Percentiles rank a stretch among this genome's conserved stretches.
Evolutionary conservation across 352 stramenopile species (phyloP).

Genomic region (Pythium utonaiense): DNA sequence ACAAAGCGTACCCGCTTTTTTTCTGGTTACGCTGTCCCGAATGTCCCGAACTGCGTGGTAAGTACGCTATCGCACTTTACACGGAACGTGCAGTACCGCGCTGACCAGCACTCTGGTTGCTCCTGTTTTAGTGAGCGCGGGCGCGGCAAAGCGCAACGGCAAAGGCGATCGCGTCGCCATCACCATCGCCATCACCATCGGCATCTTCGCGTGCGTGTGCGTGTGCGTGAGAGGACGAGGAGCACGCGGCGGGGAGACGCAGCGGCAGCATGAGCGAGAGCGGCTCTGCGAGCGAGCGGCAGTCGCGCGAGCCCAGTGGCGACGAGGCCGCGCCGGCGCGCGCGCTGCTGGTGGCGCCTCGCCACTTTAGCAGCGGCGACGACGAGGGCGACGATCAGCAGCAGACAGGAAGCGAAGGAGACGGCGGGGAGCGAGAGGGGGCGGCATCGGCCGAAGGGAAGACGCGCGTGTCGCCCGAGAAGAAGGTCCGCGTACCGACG

Average conservation of each 20-base stretch:
- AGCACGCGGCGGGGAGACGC: not conserved
- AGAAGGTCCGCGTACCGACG: conserved; percentile 8
- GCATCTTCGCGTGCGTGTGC: not conserved
- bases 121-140: conserved; percentile 7
- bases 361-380: conserved; percentile 9
- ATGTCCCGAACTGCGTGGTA: not conserved
- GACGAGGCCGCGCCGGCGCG: not conserved
- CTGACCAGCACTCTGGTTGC: conserved; percentile 17
- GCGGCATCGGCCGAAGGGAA: not conserved
- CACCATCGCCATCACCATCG: not conserved
- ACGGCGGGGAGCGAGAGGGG: not conserved
- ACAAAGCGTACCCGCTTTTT: not conserved
- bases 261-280: not conserved
- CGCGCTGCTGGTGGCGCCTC: not conserved
- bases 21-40: not conserved
- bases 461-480: not conserved
- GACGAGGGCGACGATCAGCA: conserved; percentile 1
- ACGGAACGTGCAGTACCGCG: not conserved
- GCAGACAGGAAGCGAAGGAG: not conserved
- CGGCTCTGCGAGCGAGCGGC: conserved; percentile 2
- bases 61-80: conserved; percentile 4
- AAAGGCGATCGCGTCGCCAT: not conserved
- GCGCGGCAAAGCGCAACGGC: conserved; percentile 12
- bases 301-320: conserved; percentile 7
- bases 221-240: not conserved